A percentile compares a stretch with the other conserved stretches of the same genome.
phyloP scores from a whole-genome alignment of 2,329 filamentous ascomycete species.

The Nothomitra cinnamomea region DNA sequence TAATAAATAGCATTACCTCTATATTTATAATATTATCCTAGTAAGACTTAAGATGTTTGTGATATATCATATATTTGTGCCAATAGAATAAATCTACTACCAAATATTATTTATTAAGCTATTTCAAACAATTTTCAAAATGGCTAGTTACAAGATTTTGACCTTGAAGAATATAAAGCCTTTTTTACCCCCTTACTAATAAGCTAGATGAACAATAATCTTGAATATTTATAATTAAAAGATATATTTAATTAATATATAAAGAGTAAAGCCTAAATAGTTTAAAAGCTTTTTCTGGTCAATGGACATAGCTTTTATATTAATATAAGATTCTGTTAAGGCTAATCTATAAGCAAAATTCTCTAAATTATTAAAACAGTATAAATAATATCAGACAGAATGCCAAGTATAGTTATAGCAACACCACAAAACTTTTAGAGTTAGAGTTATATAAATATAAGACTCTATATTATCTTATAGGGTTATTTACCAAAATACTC shows the following conservation, averaged over 20 bases:
- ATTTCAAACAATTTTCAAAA: background rate
- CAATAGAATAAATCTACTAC: background rate
- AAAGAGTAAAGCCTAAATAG: background rate
- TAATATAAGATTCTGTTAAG: background rate
- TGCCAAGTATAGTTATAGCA: too few species aligned
- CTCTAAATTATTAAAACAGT: too few species aligned
- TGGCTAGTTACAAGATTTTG: background rate
- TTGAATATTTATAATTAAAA: background rate
- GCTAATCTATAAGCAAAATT: too few species aligned
- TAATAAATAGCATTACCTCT: too few species aligned
- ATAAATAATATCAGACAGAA: too few species aligned
- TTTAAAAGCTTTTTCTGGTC: background rate
- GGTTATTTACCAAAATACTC: too few species aligned
- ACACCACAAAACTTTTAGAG: too few species aligned
- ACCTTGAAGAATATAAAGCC: background rate
- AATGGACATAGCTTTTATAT: background rate
- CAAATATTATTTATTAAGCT: background rate
- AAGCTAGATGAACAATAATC: background rate
- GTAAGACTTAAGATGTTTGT: too few species aligned
- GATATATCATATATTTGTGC: too few species aligned
- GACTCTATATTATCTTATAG: too few species aligned
- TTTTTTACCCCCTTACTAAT: background rate
- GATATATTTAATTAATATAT: background rate
- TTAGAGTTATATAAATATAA: too few species aligned
- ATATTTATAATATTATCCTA: too few species aligned